A percentile compares a stretch with the other conserved stretches of the same genome.
phyloP scores from a whole-genome alignment of 371 early-diverging fungal species.

The Gilbertella persicaria region DNA sequence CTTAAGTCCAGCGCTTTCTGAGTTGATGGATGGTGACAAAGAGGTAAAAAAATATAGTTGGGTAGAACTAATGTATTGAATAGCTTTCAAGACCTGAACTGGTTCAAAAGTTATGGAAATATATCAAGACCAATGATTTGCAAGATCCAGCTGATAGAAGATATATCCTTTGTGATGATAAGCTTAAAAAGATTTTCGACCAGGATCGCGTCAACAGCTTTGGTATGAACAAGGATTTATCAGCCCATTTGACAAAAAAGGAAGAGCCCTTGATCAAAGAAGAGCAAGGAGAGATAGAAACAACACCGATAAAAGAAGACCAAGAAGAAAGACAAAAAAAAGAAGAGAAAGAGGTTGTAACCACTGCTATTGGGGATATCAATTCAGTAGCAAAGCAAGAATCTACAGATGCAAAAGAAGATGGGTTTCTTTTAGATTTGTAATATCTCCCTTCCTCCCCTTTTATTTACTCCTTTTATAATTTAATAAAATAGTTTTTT shows the following conservation, averaged over 20 bases:
- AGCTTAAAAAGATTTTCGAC: constrained; percentile 53
- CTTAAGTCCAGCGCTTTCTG: constrained; percentile 51
- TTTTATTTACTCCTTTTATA: too few relatives aligned
- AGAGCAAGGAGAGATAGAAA: neutral
- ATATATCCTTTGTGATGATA: constrained; percentile 56
- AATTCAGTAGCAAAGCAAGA: too few relatives aligned
- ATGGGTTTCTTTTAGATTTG: neutral
- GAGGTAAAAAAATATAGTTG: constrained; percentile 36
- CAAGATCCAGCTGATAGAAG: constrained; percentile 63
- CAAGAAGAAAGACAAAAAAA: neutral
- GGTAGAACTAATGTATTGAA: neutral
- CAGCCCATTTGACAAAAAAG: constrained; percentile 54
- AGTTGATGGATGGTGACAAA: constrained; percentile 46
- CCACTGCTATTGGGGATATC: neutral
- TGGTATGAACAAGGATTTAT: constrained; percentile 59
- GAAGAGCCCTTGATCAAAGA: constrained; percentile 10
- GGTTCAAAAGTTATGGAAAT: constrained; percentile 59
- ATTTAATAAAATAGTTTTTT: too few relatives aligned
- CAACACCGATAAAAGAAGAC: neutral
- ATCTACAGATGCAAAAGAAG: neutral
- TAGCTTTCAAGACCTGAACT: constrained; percentile 59
- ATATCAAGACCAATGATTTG: constrained; percentile 59
- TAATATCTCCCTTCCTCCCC: too few relatives aligned
- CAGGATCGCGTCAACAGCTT: constrained; percentile 56
- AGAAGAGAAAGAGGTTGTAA: neutral